These are phyloP conservation scores for Xylaria hypoxylon DNA, from an alignment of 2,329 filamentous ascomycete genomes.

Conservation along the genomic window DNA sequence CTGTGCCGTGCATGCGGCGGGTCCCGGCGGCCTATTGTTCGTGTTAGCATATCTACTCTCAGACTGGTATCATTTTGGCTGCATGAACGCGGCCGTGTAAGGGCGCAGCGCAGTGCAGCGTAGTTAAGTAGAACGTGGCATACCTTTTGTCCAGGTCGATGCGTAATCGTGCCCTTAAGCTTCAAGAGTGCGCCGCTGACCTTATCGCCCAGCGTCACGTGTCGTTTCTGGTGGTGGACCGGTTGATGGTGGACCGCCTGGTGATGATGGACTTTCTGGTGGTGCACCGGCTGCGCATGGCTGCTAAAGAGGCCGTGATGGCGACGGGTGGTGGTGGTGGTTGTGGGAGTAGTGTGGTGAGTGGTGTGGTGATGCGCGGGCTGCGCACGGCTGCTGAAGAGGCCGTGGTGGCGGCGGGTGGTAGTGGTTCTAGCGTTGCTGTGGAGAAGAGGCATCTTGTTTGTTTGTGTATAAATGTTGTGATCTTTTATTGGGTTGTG, in stretches of 20 bases:
- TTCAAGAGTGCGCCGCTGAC: slow-evolving; percentile 80
- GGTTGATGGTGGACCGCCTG: slow-evolving; percentile 44
- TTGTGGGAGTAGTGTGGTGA: slow-evolving; percentile 54
- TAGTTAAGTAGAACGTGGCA: slow-evolving; percentile 20
- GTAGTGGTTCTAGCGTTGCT: slow-evolving; percentile 57
- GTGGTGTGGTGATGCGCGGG: background rate
- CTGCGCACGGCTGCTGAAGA: slow-evolving; percentile 55
- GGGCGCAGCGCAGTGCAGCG: background rate
- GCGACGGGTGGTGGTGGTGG: slow-evolving; percentile 58
- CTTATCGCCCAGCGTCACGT: slow-evolving; percentile 79
- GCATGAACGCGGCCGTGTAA: background rate
- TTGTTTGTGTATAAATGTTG: slow-evolving; percentile 12
- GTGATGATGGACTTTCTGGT: no score
- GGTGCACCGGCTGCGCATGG: slow-evolving; percentile 39
- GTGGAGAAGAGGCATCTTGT: slow-evolving; percentile 38
- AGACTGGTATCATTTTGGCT: background rate
- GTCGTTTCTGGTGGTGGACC: slow-evolving; percentile 73
- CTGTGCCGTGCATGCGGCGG: slow-evolving; percentile 78
- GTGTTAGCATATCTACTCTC: slow-evolving; percentile 30
- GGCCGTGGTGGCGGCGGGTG: slow-evolving; percentile 55
- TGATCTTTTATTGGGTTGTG: background rate
- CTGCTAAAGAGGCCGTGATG: slow-evolving; percentile 56
- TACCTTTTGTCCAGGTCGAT: slow-evolving; percentile 78
- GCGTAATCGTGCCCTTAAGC: slow-evolving; percentile 76
- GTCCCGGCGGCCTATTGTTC: slow-evolving; percentile 74